Evolutionary conservation across 2,329 filamentous ascomycete genomes (phyloP).

Genomic region (Zymoseptoria ardabiliae): DNA sequence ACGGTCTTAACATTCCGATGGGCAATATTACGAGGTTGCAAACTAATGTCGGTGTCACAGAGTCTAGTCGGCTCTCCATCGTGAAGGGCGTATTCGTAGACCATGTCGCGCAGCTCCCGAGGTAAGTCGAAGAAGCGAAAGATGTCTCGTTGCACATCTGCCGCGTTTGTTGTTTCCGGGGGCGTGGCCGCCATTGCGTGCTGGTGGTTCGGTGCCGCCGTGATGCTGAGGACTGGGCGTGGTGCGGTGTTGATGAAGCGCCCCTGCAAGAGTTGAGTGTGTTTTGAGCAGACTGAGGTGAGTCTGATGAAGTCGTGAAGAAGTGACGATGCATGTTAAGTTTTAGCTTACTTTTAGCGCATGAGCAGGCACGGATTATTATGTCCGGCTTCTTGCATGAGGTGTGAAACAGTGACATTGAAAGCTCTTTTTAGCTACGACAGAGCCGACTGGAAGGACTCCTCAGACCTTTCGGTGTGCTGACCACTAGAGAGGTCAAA

Average conservation of each 20-base stretch:
- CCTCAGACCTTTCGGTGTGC: no score
- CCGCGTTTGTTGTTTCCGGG: neutral
- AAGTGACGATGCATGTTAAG: no score
- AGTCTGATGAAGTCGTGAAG: no score
- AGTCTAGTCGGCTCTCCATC: neutral
- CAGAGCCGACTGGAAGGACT: no score
- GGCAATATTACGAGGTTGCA: neutral
- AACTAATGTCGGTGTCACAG: neutral
- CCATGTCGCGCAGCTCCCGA: slow-evolving; percentile 10
- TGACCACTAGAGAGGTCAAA: no score
- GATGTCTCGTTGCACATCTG: slow-evolving; percentile 14
- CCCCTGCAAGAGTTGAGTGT: no score
- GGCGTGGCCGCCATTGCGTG: neutral
- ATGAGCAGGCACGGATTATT: no score
- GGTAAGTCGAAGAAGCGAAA: slow-evolving; percentile 13
- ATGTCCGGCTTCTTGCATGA: no score
- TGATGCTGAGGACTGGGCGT: neutral
- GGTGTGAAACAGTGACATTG: no score
- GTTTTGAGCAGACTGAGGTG: no score
- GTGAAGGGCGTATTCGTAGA: slow-evolving; percentile 4
- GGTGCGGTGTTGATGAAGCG: neutral
- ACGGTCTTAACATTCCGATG: neutral
- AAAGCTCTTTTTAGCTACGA: no score
- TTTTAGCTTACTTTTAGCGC: no score
- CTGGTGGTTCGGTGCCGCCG: neutral